Percentiles rank a stretch among this genome's conserved stretches.
phyloP scores from a whole-genome alignment of 2,329 filamentous ascomycete genomes.

The Lojkania enalia region DNA sequence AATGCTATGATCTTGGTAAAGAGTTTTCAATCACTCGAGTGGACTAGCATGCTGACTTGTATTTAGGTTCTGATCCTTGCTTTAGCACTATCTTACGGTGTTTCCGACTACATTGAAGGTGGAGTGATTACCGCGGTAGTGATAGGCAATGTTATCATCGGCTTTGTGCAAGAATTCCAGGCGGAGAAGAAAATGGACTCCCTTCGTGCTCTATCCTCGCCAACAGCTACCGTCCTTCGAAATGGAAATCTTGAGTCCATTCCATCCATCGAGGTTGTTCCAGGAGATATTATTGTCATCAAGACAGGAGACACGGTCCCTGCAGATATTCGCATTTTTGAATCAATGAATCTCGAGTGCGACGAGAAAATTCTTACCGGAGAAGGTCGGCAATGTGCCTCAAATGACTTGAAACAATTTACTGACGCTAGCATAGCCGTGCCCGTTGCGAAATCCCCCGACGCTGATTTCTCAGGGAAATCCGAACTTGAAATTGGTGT shows the following conservation, averaged over 20 bases:
- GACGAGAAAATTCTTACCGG: constrained; percentile 71
- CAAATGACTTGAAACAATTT: not conserved
- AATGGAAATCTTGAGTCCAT: constrained; percentile 55
- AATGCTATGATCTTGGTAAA: constrained; percentile 44
- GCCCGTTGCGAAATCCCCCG: constrained; percentile 63
- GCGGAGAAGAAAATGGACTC: constrained; percentile 52
- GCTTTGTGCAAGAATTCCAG: constrained; percentile 47
- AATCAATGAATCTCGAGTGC: constrained; percentile 63
- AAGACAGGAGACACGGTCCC: constrained; percentile 67
- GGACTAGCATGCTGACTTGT: too few relatives aligned
- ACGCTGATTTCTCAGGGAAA: constrained; percentile 57
- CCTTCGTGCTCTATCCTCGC: constrained; percentile 44
- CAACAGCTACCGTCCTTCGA: constrained; percentile 49
- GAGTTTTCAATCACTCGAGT: not conserved
- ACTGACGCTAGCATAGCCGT: constrained; percentile 47
- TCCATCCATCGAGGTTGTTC: constrained; percentile 60
- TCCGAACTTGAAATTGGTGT: constrained; percentile 54
- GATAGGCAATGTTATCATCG: constrained; percentile 45
- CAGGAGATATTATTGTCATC: constrained; percentile 64
- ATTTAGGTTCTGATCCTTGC: constrained; percentile 46
- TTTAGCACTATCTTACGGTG: constrained; percentile 47
- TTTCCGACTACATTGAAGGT: constrained; percentile 47
- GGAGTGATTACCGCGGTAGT: constrained; percentile 47
- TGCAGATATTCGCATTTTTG: constrained; percentile 59
- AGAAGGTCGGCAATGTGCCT: constrained; percentile 44